A percentile compares a stretch with the other conserved stretches of the same genome.
Conservation (phyloP, 1,284 basidiomycete species). For the Puccinia horiana region DNA sequence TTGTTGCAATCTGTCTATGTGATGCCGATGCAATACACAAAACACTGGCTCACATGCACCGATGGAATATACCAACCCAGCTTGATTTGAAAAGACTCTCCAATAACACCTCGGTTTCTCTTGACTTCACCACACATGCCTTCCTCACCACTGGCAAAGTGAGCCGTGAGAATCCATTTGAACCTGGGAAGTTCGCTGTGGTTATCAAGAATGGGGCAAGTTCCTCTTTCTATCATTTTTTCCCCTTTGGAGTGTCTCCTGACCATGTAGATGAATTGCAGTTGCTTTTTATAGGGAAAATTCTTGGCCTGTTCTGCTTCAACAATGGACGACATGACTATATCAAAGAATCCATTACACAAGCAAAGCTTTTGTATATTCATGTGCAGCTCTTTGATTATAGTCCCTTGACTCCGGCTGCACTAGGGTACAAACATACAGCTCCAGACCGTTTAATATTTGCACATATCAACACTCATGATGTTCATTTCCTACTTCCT, state of each 20-base stretch:
- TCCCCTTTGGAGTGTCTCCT: not conserved
- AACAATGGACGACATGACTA: not conserved
- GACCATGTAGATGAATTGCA: not conserved
- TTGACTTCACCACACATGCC: not conserved
- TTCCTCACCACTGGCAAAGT: not conserved
- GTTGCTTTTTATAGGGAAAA: not conserved
- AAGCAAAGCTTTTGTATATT: not conserved
- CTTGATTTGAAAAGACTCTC: not conserved
- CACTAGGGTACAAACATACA: not conserved
- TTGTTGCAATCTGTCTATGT: not conserved
- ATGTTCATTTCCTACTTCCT: not conserved
- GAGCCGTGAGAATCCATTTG: not conserved
- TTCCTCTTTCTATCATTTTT: too few species aligned
- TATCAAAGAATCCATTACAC: not conserved
- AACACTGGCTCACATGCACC: not conserved
- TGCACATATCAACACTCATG: constrained; percentile 3
- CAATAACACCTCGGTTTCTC: not conserved
- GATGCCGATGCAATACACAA: not conserved
- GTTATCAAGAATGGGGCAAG: not conserved
- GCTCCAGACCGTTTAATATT: not conserved
- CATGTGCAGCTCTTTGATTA: not conserved
- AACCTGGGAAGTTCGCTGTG: not conserved
- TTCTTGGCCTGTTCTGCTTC: not conserved
- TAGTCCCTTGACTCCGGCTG: not conserved
- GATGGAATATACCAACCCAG: not conserved